Evolutionary conservation across 768 basidiomycete species (phyloP), one percentile per base, ranked within the genome.

Genomic region (Agrocybe praecox): DNA sequence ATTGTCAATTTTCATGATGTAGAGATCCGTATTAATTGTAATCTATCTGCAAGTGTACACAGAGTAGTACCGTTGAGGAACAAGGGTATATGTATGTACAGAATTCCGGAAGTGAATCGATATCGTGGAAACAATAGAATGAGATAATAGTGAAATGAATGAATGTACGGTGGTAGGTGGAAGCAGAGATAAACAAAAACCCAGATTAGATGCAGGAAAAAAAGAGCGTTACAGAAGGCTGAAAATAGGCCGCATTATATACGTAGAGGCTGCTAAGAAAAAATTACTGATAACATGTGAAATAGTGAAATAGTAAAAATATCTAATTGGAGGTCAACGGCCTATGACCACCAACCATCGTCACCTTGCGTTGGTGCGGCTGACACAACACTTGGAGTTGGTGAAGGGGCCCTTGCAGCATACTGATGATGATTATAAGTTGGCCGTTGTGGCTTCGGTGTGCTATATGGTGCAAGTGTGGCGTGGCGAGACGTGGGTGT

Each of bases 301-400:
- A 48, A 49, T 49, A 51, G 58, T 51, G 46, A 62, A 48, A 49
- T 49, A 51, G 53, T 32, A 43, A 58, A 45, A 53, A 47, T 29
- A 51, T 60, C 57, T 49, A 47, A 52, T 4, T 29, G 9, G 9
- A 49, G 32, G 48, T n/a, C 34, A 47, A 29, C 26, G 12, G 52
- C 59, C 74, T 76, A 90, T 63, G 76, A 74, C 82, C 85, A 94
- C 92, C 92, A 94, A 33, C 92, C 92, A 46, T 94, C 87, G 1
- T 85, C 78, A 42, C 83, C 84, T 56, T 84, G 76, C 0, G 89
- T 92, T 7, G 88, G 89, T 9, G 86, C 80, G 24, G 82, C 76
- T 19, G 89, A 90, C n/a, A 88, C 86, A 1, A 76, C 82, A 65
- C 92, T 94, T 22, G 85, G 86, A 23, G 92, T 86, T 8, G 92